Conservation (phyloP, 2,329 filamentous ascomycete species). For the Stylonectria norvegica region DNA sequence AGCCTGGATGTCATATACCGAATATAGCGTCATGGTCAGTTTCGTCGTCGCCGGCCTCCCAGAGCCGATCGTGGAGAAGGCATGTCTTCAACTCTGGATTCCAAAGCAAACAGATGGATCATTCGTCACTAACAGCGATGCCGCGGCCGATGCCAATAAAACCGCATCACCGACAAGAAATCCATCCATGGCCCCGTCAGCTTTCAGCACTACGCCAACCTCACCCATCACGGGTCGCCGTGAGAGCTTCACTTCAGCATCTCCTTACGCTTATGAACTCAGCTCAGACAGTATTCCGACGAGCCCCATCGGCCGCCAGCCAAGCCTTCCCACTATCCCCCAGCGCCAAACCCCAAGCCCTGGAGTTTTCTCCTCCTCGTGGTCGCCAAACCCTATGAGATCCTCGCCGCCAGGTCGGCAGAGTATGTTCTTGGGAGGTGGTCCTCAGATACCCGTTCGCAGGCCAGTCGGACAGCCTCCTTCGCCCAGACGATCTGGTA, state of each 20-base stretch:
- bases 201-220: slow-evolving; percentile 1
- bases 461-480: slow-evolving; percentile 18
- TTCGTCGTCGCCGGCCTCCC: slow-evolving; percentile 27
- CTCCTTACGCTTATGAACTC: neutral
- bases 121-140: slow-evolving; percentile 28
- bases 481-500: slow-evolving; percentile 16
- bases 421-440: slow-evolving; percentile 8
- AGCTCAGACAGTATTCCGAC: slow-evolving; percentile 4
- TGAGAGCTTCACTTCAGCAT: neutral
- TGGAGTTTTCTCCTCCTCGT: slow-evolving; percentile 10
- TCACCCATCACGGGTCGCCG: neutral
- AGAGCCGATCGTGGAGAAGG: slow-evolving; percentile 25
- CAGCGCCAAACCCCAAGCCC: slow-evolving; percentile 16
- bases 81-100: slow-evolving; percentile 33
- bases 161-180: slow-evolving; percentile 11
- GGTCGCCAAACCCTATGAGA: slow-evolving; percentile 18
- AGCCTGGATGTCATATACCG: slow-evolving; percentile 24
- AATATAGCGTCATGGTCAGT: slow-evolving; percentile 27
- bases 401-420: slow-evolving; percentile 15
- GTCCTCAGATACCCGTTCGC: slow-evolving; percentile 10
- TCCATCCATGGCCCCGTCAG: slow-evolving; percentile 14
- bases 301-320: slow-evolving; percentile 8
- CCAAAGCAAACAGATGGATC: slow-evolving; percentile 26
- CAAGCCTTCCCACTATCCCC: slow-evolving; percentile 17
- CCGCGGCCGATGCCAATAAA: slow-evolving; percentile 8